Evolutionary conservation across 768 basidiomycete species (phyloP), one percentile per base, ranked within the genome.

Genomic region (Termitomyces sp.): DNA sequence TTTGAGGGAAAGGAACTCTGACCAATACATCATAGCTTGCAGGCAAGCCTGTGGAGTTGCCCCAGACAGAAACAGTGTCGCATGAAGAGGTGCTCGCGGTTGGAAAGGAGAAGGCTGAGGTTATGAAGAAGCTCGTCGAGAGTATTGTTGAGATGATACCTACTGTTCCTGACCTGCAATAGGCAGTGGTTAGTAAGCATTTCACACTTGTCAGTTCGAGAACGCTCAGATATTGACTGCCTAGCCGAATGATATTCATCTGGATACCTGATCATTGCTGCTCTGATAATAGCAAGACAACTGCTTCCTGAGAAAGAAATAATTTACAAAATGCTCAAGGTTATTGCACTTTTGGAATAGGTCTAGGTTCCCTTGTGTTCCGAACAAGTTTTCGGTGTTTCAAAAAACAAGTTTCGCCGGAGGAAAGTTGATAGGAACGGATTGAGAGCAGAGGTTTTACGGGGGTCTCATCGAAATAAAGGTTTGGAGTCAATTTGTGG

Each of bases 61-160:
- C 77, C 3, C 60, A 66, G 5, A 70, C 70, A 3, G 72, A 77
- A 53, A 76, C 78, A 7, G 87, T 92, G 4, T 87, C 87, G 21
- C 92, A 94, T 63, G 89, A 83, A 10, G 92, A 95, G 67, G 92
- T 95, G 16, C 71, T 95, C 14, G 70, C 71, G 11, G 75, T 82
- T 25, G 86, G 91, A 11, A 81, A 71, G 63, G 71, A 78, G 65
- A 91, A 89, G 69, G 89, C 85, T 3, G 84, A 87, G 31, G 77
- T 85, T 34, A 85, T 95, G 83, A 82, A 82, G 69, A 71, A 68
- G 50, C 71, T 95, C 40, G 90, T 95, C 9, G 83, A 82, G 58
- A 76, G 72, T 62, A 79, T 92, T 17, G 82, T 90, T 12, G 79
- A 73, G 40, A 58, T 72, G 44, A 58, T 65, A 61, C 56, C 62